Percentiles rank a stretch among this genome's conserved stretches.
Evolutionary conservation across 495 filamentous ascomycete genomes (phyloP).

Genomic region (Hypoxylon subgilvum): DNA sequence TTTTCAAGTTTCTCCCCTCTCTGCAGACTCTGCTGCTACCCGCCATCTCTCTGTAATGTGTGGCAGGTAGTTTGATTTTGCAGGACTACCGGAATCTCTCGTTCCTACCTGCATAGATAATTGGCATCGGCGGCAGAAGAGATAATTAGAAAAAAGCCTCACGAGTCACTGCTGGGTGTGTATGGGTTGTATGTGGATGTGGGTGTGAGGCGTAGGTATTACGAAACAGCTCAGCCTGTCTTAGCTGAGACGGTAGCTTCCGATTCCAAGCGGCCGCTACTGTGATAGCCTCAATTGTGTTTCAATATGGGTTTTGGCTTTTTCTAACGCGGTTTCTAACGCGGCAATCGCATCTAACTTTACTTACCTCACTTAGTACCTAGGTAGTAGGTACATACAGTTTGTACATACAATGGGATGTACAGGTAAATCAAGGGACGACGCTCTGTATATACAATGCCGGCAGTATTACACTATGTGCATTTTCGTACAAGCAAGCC

Average conservation of each 20-base stretch:
- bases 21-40: too few relatives aligned
- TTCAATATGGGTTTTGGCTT: neutral
- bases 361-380: too few relatives aligned
- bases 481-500: constrained; percentile 16
- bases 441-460: constrained; percentile 25
- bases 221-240: constrained; percentile 1
- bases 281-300: constrained; percentile 20
- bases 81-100: constrained; percentile 16
- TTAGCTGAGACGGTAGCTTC: neutral
- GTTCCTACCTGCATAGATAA: constrained; percentile 20
- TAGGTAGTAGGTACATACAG: too few relatives aligned
- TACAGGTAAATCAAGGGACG: constrained; percentile 5
- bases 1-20: too few relatives aligned
- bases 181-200: neutral
- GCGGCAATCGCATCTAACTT: too few relatives aligned
- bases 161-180: neutral
- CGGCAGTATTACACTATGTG: constrained; percentile 10
- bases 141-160: neutral
- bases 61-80: too few relatives aligned
- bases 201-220: neutral
- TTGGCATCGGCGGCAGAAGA: constrained; percentile 16
- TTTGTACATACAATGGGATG: too few relatives aligned
- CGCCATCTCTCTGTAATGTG: constrained; percentile 4
- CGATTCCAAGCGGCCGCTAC: neutral
- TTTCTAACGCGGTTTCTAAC: too few relatives aligned